Percentiles rank a stretch among this genome's conserved stretches.
Conservation (phyloP, 306 rosid species). For the Purshia tridentata region DNA sequence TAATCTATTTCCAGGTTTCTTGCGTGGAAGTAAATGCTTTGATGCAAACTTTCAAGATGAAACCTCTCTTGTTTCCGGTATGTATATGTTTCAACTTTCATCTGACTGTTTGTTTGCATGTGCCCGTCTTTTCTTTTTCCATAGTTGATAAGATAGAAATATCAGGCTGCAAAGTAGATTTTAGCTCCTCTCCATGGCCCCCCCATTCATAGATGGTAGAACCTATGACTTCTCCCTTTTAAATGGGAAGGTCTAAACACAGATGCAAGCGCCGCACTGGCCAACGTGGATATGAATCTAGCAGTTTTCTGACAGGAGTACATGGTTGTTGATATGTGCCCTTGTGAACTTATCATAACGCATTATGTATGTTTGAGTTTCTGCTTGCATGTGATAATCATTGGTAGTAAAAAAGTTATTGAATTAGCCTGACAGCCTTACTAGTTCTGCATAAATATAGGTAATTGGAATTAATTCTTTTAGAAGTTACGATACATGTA, state of each 20-base stretch:
- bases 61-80: constrained; percentile 86
- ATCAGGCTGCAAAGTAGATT: background rate
- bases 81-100: constrained; percentile 27
- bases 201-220: background rate
- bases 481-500: background rate
- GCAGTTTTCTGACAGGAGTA: background rate
- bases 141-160: constrained; percentile 2
- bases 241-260: background rate
- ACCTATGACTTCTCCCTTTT: background rate
- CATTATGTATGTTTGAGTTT: background rate
- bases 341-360: background rate
- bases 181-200: constrained; percentile 10
- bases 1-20: constrained; percentile 67
- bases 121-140: background rate
- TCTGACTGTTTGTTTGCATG: constrained; percentile 9
- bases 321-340: constrained; percentile 2
- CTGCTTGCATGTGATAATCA: background rate
- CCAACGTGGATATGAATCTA: constrained; percentile 2
- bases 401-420: background rate
- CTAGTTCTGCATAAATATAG: background rate
- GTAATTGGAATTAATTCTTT: background rate
- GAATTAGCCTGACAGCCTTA: background rate
- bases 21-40: constrained; percentile 86
- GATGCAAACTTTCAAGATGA: constrained; percentile 91
- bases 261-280: background rate